Evolutionary conservation across 768 basidiomycete genomes (phyloP).

Genomic region (Hypholoma sublateritium): DNA sequence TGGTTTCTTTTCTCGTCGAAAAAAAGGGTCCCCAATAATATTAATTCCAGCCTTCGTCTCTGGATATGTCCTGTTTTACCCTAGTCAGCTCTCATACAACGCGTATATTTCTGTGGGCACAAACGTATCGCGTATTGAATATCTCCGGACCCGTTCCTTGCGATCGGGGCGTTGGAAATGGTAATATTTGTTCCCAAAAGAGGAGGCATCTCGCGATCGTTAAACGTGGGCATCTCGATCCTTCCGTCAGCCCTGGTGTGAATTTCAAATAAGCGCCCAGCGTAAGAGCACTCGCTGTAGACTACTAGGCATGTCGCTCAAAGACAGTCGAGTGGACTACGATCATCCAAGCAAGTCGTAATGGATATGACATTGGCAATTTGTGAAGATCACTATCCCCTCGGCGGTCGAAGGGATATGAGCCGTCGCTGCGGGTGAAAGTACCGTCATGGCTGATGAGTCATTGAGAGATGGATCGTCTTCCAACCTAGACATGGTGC

Average conservation of each 20-base stretch:
- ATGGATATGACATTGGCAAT: too few relatives aligned
- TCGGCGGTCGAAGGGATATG: too few relatives aligned
- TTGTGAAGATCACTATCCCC: too few relatives aligned
- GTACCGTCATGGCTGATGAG: too few relatives aligned
- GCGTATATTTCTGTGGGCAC: too few relatives aligned
- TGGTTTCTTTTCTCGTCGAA: neutral
- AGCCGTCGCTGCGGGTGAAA: too few relatives aligned
- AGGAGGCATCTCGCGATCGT: slow-evolving; percentile 13
- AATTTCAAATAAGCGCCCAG: slow-evolving; percentile 5
- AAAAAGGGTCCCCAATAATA: neutral
- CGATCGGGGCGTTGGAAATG: slow-evolving; percentile 10
- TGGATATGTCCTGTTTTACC: neutral
- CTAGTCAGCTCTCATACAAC: neutral
- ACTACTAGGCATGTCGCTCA: neutral
- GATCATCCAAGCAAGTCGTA: too few relatives aligned
- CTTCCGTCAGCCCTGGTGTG: slow-evolving; percentile 3
- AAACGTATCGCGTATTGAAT: too few relatives aligned
- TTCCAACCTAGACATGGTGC: too few relatives aligned
- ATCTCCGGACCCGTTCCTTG: neutral
- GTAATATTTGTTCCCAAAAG: slow-evolving; percentile 17
- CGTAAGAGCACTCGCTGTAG: too few relatives aligned
- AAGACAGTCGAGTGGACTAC: too few relatives aligned
- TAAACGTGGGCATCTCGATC: slow-evolving; percentile 13
- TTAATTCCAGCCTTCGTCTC: neutral
- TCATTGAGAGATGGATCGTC: too few relatives aligned